Conservation (phyloP, 176 grass and related monocot species). For the Eleusine indica region DNA sequence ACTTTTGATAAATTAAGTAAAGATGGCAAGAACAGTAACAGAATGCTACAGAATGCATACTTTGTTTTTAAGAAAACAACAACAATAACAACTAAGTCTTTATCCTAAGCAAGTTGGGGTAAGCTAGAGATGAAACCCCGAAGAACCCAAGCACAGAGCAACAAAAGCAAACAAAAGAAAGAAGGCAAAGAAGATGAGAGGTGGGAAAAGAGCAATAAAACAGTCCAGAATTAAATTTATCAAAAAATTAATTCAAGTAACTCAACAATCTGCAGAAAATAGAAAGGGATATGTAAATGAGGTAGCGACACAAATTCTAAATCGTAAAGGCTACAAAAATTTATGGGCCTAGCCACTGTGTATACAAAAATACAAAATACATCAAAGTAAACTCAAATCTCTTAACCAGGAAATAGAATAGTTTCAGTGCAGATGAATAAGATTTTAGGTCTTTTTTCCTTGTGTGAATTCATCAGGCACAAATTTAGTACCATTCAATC, state of each 20-base stretch:
- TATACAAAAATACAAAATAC: background rate
- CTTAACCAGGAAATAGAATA: background rate
- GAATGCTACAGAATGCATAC: too few species aligned
- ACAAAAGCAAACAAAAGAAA: too few species aligned
- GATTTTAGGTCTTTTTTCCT: background rate
- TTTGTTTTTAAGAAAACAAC: too few species aligned
- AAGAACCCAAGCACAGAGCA: too few species aligned
- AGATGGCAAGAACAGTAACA: background rate
- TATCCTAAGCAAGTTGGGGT: too few species aligned
- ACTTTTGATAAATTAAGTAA: background rate
- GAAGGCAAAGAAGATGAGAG: too few species aligned
- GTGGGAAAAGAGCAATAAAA: too few species aligned
- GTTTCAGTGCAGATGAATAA: background rate
- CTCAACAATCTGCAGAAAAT: constrained; percentile 2
- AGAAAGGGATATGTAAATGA: background rate
- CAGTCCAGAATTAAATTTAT: background rate
- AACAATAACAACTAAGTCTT: too few species aligned
- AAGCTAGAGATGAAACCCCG: too few species aligned
- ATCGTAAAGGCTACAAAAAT: background rate
- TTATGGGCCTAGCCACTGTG: background rate
- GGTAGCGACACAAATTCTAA: too few species aligned
- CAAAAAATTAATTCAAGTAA: background rate
- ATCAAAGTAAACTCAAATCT: background rate
- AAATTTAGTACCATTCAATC: background rate
- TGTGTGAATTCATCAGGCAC: background rate